Conservation (phyloP, 2,329 filamentous ascomycete species). For the Orbilia brochopaga region DNA sequence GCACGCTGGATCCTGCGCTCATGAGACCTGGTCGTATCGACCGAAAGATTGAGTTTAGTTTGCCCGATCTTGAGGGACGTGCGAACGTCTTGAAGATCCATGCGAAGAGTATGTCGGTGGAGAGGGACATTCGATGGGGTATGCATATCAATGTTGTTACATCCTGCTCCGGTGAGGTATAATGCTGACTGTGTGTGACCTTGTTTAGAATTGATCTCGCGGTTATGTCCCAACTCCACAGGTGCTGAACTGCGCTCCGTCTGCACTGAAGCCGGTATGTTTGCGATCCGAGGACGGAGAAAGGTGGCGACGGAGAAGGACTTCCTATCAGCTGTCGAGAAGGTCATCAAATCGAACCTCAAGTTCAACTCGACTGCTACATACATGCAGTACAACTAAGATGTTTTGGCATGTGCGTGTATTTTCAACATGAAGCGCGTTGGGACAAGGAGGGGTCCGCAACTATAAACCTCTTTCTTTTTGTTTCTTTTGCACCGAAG, state of each 20-base stretch:
- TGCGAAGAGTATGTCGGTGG: conserved; percentile 99
- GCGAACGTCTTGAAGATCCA: conserved; percentile 98
- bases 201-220: conserved; percentile 79
- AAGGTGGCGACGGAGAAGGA: conserved; percentile 99
- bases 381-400: conserved; percentile 92
- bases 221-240: conserved; percentile 94
- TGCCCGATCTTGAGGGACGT: conserved; percentile 94
- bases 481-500: conserved; percentile 41
- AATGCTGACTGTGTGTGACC: conserved; percentile 18
- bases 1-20: conserved; percentile 91
- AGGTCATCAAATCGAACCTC: conserved; percentile 98
- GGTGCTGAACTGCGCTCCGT: conserved; percentile 95
- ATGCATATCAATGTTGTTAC: conserved; percentile 10
- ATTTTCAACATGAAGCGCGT: conserved; percentile 2
- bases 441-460: neutral
- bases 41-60: conserved; percentile 97
- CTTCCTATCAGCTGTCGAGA: conserved; percentile 96
- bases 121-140: conserved; percentile 92
- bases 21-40: conserved; percentile 98
- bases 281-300: conserved; percentile 88
- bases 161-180: neutral
- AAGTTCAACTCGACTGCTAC: conserved; percentile 99
- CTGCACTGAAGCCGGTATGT: conserved; percentile 96
- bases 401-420: conserved; percentile 22
- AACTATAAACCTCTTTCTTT: conserved; percentile 1